Evolutionary conservation across 306 rosid species (phyloP).

Genomic region (Rosa persica): DNA sequence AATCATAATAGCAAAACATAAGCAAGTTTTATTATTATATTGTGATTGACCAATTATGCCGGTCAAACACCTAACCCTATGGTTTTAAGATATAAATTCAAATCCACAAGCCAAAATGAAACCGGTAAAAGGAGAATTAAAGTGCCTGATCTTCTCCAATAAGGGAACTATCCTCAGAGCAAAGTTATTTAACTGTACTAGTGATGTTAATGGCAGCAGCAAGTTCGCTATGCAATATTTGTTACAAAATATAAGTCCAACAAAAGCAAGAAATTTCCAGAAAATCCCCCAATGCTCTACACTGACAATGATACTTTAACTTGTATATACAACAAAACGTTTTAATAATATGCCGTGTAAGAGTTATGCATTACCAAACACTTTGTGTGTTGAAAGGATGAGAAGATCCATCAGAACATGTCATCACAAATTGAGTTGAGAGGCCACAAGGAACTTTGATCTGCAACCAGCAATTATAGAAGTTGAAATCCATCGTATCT

Average conservation of each 20-base stretch:
- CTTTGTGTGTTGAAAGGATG: slow-evolving; percentile 54
- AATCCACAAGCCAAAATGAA: not conserved
- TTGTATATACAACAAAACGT: not conserved
- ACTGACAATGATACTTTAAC: not conserved
- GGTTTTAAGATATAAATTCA: not conserved
- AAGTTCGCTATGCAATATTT: not conserved
- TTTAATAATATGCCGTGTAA: not conserved
- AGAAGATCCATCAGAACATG: slow-evolving; percentile 75
- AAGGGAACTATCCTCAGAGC: not conserved
- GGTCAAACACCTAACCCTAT: not conserved
- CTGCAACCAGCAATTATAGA: slow-evolving; percentile 39
- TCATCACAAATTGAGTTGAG: slow-evolving; percentile 79
- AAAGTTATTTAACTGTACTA: not conserved
- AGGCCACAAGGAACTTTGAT: slow-evolving; percentile 87
- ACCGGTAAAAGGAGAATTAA: not conserved
- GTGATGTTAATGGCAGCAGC: not conserved
- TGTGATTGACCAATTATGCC: not conserved
- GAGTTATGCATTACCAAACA: slow-evolving; percentile 58
- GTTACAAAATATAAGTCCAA: not conserved
- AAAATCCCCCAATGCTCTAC: not conserved
- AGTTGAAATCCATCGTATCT: not conserved
- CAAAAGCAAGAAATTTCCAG: not conserved
- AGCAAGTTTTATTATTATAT: not conserved
- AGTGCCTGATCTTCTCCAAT: not conserved
- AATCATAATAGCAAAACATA: not conserved